phyloP scores from a whole-genome alignment of 495 filamentous ascomycete species.

The Parachaetomium inaequale region DNA sequence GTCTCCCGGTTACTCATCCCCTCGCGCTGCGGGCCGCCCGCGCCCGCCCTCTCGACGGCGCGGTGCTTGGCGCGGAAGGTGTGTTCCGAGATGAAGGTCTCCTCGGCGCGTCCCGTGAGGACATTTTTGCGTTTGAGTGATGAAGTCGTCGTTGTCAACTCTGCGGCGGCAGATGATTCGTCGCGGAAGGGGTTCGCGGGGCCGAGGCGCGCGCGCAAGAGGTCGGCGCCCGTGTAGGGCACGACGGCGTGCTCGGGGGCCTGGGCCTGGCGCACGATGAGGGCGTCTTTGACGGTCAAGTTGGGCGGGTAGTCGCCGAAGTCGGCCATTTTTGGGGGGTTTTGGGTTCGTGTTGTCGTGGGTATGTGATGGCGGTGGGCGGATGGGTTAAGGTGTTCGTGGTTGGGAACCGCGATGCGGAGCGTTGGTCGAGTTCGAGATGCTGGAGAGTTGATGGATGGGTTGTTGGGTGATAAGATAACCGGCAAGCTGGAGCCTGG shows the following conservation, averaged over 20 bases:
- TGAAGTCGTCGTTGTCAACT: too few relatives aligned
- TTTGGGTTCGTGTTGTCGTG: not conserved
- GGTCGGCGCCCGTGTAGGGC: slow-evolving; percentile 63
- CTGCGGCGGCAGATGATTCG: slow-evolving; percentile 36
- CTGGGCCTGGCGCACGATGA: slow-evolving; percentile 49
- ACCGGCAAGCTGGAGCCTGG: not conserved
- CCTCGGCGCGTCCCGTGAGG: slow-evolving; percentile 82
- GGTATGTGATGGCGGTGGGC: not conserved
- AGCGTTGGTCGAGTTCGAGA: not conserved
- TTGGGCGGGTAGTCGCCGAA: slow-evolving; percentile 56
- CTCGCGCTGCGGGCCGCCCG: slow-evolving; percentile 40
- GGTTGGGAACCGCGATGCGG: not conserved
- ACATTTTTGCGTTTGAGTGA: slow-evolving; percentile 71
- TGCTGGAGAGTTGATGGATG: not conserved
- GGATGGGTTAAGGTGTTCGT: not conserved
- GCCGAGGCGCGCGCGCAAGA: slow-evolving; percentile 64
- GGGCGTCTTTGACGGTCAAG: slow-evolving; percentile 53
- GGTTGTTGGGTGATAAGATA: not conserved
- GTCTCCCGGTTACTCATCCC: slow-evolving; percentile 37
- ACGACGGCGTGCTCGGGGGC: slow-evolving; percentile 55
- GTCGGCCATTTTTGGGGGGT: slow-evolving; percentile 43
- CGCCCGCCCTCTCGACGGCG: slow-evolving; percentile 57
- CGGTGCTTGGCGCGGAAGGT: slow-evolving; percentile 81
- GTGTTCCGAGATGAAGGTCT: slow-evolving; percentile 82
- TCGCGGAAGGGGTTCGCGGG: slow-evolving; percentile 79